Base-by-base conservation (phyloP, 129 eudicot species). In the Tagetes patula region DNA sequence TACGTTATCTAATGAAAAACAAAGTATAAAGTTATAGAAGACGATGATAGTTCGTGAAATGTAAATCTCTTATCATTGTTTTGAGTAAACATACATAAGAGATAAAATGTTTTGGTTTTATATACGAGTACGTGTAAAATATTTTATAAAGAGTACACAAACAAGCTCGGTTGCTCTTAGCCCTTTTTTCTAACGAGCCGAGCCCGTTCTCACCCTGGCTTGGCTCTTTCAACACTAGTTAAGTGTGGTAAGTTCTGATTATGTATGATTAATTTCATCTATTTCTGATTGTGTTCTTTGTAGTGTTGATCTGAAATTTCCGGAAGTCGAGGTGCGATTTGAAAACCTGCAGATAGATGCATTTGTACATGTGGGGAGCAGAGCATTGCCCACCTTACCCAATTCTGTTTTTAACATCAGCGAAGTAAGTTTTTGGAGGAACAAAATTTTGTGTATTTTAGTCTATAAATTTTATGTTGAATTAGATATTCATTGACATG, bases 301-400 rank as follows among this genome's bases (percentile, higher is more conserved):
- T 52, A 92, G 98, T 43, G 98, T 89, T 54, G 88, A 85, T 77
- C 67, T 92, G 85, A 91, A 92, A 76, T 92, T 92, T 75, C 98
- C 98, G 39, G 85, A 82, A 79, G 91, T 89, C 4, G 96, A 92
- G 82, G 91, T 92, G 71, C 83, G 96, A 32, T 89, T 87, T 81
- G 80, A 92, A 70, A 82, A 84, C 81, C 80, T 92, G 75, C 83
- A 74, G 75, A 83, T 87, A 75, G 91, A 92, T 76, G 96, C 98
- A 48, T 82, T 70, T 9, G 87, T 89, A 33, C 96, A 92, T 85
- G 91, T 92, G 2, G 98, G 98, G 66, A 89, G 90, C 84, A 84
- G 98, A 85, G 98, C 98, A 73, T 82, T 92, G 75, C 98, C 96
- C 20, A 92, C 98, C 69, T 79, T 92, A 39, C 98, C 96, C 12